Conservation (phyloP, 257 asterid genomes). For the Penstemon newberryi region DNA sequence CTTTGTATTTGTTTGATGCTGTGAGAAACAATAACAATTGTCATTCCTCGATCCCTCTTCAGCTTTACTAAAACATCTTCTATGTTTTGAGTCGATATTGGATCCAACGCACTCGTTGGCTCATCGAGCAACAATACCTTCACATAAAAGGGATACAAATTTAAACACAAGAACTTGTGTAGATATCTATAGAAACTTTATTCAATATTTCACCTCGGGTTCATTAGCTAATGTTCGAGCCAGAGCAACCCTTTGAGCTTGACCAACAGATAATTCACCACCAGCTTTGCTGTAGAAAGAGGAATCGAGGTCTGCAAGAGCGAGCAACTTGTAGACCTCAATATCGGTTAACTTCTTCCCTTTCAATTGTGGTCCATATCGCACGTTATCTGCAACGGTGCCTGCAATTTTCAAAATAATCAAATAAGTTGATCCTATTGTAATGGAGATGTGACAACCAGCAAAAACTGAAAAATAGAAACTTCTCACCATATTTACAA, state of each 20-base stretch:
- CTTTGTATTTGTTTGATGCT: slow-evolving; percentile 76
- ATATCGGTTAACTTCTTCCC: slow-evolving; percentile 57
- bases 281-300: slow-evolving; percentile 61
- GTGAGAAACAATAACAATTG: slow-evolving; percentile 64
- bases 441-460: no score
- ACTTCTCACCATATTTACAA: no score
- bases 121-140: slow-evolving; percentile 75
- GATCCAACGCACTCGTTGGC: slow-evolving; percentile 82
- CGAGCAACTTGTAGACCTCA: slow-evolving; percentile 57
- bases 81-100: slow-evolving; percentile 69
- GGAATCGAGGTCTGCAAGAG: slow-evolving; percentile 71
- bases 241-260: slow-evolving; percentile 86
- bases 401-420: slow-evolving; percentile 34
- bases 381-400: slow-evolving; percentile 67
- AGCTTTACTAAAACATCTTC: slow-evolving; percentile 65
- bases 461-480: no score
- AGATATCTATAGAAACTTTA: background rate
- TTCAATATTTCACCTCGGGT: slow-evolving; percentile 51
- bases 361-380: slow-evolving; percentile 68
- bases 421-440: no score
- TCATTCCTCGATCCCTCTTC: slow-evolving; percentile 56
- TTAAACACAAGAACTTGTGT: background rate
- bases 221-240: slow-evolving; percentile 82
- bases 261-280: slow-evolving; percentile 73
- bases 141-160: background rate